Conservation (phyloP, 441 rosid species). For the Erysimum cheiri region DNA sequence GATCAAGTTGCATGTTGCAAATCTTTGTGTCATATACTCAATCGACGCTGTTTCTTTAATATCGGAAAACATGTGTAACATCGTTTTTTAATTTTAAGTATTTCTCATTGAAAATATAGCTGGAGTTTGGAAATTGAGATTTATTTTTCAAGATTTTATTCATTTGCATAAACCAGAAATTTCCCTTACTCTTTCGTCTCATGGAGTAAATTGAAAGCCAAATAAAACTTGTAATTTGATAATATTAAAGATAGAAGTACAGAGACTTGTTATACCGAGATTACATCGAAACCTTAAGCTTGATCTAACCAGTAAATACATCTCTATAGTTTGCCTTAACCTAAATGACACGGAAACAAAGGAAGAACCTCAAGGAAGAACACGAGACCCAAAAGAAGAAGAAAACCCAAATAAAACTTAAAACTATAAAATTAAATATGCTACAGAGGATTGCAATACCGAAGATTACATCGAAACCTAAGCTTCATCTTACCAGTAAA, state of each 20-base stretch:
- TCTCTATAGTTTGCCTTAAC: constrained; percentile 1
- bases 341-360: constrained; percentile 6
- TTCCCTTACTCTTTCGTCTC: background rate
- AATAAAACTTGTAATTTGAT: background rate
- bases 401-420: background rate
- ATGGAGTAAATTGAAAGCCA: background rate
- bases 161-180: background rate
- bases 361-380: background rate
- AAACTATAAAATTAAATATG: background rate
- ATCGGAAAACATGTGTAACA: no score
- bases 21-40: no score
- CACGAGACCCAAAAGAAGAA: background rate
- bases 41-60: no score
- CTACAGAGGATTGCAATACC: constrained; percentile 25
- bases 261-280: constrained; percentile 25
- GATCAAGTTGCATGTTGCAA: no score
- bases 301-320: constrained; percentile 20
- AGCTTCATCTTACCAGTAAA: constrained; percentile 8
- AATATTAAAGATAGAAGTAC: constrained; percentile 33
- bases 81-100: no score
- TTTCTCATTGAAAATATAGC: no score
- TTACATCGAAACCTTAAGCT: constrained; percentile 28
- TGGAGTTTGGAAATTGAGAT: no score
- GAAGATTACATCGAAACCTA: constrained; percentile 31
- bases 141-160: background rate